Conservation (phyloP, 176 grass and related monocot genomes). For the Musa acuminata region DNA sequence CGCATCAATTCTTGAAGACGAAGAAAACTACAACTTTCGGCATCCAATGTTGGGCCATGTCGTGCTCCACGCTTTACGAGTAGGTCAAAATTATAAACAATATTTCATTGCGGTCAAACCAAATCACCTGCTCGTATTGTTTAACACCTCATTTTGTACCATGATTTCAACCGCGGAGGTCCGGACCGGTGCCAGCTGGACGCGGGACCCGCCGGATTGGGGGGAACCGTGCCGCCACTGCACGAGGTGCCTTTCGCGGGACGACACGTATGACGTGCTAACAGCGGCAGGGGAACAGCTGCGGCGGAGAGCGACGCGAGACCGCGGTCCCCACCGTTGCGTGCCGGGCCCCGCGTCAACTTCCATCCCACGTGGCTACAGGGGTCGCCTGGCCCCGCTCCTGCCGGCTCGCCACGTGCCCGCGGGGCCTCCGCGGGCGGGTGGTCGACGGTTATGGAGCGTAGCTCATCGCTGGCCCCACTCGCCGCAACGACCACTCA, state of each 20-base stretch:
- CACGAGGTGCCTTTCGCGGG: neutral
- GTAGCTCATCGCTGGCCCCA: neutral
- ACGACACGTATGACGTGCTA: neutral
- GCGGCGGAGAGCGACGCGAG: too few relatives aligned
- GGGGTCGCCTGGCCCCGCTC: neutral
- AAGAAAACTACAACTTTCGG: too few relatives aligned
- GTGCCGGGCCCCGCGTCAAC: neutral
- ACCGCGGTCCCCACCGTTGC: too few relatives aligned
- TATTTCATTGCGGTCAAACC: too few relatives aligned
- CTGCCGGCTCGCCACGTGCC: neutral
- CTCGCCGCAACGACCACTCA: neutral
- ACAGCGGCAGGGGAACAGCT: too few relatives aligned
- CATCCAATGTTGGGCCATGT: too few relatives aligned
- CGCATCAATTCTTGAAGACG: too few relatives aligned
- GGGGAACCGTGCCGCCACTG: neutral
- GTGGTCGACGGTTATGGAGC: neutral
- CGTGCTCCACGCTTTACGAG: too few relatives aligned
- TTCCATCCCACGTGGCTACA: neutral
- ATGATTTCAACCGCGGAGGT: neutral
- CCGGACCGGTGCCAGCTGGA: neutral
- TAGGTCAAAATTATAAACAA: too few relatives aligned
- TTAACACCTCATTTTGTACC: too few relatives aligned
- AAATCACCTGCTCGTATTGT: too few relatives aligned
- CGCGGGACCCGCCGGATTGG: neutral
- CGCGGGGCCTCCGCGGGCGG: too few relatives aligned